Evolutionary conservation across 768 basidiomycete species (phyloP).

Genomic region (Sutorius australiensis): DNA sequence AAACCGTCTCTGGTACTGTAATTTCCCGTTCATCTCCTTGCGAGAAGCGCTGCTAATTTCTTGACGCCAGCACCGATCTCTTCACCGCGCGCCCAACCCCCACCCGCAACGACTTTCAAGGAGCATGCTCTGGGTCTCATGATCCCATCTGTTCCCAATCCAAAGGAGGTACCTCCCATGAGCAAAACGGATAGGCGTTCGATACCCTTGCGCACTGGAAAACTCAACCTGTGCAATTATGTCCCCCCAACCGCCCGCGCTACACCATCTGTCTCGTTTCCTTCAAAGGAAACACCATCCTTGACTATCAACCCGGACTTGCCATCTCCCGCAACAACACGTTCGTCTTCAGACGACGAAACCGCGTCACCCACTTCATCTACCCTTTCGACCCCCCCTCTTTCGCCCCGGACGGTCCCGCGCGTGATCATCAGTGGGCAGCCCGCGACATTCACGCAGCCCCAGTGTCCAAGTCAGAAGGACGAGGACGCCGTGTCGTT

Average conservation of each 20-base stretch:
- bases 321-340: not conserved
- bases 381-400: constrained; percentile 24
- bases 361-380: constrained; percentile 24
- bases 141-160: not conserved
- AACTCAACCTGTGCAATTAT: constrained; percentile 33
- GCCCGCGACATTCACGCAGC: constrained; percentile 12
- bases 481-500: not conserved
- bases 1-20: constrained; percentile 20
- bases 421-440: constrained; percentile 27
- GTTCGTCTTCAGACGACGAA: constrained; percentile 10
- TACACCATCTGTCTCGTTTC: not conserved
- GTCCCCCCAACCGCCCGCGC: constrained; percentile 23
- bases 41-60: constrained; percentile 1
- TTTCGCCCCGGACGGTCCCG: constrained; percentile 20
- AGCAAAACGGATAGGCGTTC: not conserved
- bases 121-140: constrained; percentile 13
- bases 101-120: constrained; percentile 2
- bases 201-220: constrained; percentile 12
- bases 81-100: not conserved
- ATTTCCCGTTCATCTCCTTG: not conserved
- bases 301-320: not conserved
- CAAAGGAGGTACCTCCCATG: not conserved
- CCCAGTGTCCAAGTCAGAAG: not conserved
- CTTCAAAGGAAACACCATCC: not conserved
- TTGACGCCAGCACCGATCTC: constrained; percentile 6